Evolutionary conservation across 805 yeast genomes (phyloP).

Genomic region (Teunomyces barrocoloradensis): DNA sequence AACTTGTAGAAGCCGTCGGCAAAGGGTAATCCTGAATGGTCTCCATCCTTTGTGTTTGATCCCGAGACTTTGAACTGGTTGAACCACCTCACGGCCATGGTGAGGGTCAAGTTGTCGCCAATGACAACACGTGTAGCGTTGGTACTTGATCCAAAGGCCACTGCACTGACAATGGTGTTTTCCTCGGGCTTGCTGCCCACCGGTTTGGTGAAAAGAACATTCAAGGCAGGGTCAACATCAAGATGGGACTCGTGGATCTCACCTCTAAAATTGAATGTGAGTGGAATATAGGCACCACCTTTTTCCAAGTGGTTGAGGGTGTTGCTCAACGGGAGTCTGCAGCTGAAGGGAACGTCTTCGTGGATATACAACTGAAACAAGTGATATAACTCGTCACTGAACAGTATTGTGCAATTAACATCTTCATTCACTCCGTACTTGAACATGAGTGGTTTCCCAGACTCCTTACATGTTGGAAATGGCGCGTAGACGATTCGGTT

Average conservation of each 20-base stretch:
- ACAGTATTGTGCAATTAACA: constrained; percentile 56
- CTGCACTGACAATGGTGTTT: constrained; percentile 49
- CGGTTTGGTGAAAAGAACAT: constrained; percentile 47
- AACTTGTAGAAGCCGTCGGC: constrained; percentile 40
- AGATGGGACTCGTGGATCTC: constrained; percentile 64
- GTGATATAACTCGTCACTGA: constrained; percentile 67
- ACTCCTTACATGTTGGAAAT: constrained; percentile 65
- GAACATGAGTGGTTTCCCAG: constrained; percentile 57
- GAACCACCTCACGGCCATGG: constrained; percentile 60
- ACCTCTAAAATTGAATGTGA: constrained; percentile 65
- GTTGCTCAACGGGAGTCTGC: constrained; percentile 55
- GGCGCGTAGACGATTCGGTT: constrained; percentile 54
- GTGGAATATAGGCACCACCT: constrained; percentile 52
- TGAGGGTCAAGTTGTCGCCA: constrained; percentile 59
- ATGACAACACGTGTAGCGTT: constrained; percentile 61
- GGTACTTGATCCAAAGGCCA: constrained; percentile 61
- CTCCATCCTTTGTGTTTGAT: constrained; percentile 6
- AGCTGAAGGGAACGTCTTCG: constrained; percentile 73
- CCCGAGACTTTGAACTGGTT: constrained; percentile 20
- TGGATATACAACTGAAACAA: constrained; percentile 73
- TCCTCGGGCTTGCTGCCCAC: constrained; percentile 23
- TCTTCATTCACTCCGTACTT: constrained; percentile 51
- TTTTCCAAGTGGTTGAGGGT: constrained; percentile 40
- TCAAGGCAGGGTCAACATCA: constrained; percentile 59
- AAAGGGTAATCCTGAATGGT: constrained; percentile 27